Base-by-base conservation (phyloP, 176 grass and related monocot genomes). In the Oryza officinalis region DNA sequence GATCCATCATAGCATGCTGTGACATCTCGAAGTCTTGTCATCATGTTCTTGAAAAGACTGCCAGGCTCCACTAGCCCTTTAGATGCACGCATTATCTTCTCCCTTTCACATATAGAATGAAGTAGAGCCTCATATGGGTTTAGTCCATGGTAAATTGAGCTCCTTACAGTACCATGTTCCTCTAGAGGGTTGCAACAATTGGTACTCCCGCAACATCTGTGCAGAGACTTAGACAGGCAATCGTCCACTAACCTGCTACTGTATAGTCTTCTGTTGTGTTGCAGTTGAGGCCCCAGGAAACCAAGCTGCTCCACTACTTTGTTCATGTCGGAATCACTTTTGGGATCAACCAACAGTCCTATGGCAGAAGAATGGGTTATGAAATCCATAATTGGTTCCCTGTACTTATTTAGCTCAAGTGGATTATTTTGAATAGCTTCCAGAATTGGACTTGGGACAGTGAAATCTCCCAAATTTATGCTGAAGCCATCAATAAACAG, bases 251-350 rank as follows among this genome's bases (percentile, higher is more conserved):
- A 94, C 31, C 43, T 72, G 26, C 50, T 61, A 40, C 88, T 91
- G 30, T 91, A 94, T 31, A 86, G 79, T 57, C 66, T 91, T 74
- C 76, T 80, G 5, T 23, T 45, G 1, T 43, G 20, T 72, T 84
- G 85, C 65, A 94, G 83, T 86, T 94, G 92, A 74, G 18, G 40
- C 15, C 89, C 89, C 77, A 94, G 81, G 81, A 91, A 94, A 54
- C 92, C 92, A 84, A 94, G 63, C 77, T 94, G 92, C 75, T 94
- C 83, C 61, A 91, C 83, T 80, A 94, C 78, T 87, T 94, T 94
- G 15, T 18, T 85, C 27, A 84, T 35, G 60, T 83, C n/a, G 1
- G 72, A 81, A 65, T 84, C 88, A 75, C 68, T 89, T 80, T 86
- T 89, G 52, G 72, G 49, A 46, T 94, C 92, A 27, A 91, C 31